These are phyloP conservation scores for Cladosporium sp. DNA, from an alignment of 2,329 filamentous ascomycete species.

Conservation along the genomic window DNA sequence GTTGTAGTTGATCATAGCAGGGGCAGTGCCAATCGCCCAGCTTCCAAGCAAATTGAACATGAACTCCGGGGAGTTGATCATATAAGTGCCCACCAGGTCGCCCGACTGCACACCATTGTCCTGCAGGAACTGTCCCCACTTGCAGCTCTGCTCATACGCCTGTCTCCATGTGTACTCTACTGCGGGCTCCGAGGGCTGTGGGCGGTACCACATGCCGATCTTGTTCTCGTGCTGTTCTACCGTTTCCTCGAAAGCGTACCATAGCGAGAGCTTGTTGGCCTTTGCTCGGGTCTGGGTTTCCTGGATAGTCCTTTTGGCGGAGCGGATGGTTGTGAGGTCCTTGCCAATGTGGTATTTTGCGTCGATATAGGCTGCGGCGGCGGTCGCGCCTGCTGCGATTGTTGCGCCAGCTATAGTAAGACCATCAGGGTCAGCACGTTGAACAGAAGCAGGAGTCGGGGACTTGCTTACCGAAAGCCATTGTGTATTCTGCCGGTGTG, in stretches of 20 bases:
- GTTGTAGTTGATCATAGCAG: conserved; percentile 43
- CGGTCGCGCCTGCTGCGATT: conserved; percentile 20
- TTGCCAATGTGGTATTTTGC: conserved; percentile 68
- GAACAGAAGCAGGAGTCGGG: background rate
- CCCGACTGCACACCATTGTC: conserved; percentile 37
- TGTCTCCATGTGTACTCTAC: conserved; percentile 59
- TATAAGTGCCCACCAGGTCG: conserved; percentile 38
- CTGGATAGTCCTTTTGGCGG: conserved; percentile 45
- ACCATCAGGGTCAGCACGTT: background rate
- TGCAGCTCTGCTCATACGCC: conserved; percentile 57
- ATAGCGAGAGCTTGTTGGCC: conserved; percentile 60
- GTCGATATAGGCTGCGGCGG: conserved; percentile 59
- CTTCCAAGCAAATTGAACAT: conserved; percentile 36
- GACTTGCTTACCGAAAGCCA: conserved; percentile 17
- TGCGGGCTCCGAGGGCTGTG: conserved; percentile 43
- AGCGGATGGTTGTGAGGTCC: conserved; percentile 57
- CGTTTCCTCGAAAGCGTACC: conserved; percentile 61
- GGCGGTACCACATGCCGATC: conserved; percentile 68
- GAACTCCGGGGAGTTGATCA: conserved; percentile 42
- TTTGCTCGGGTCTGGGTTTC: conserved; percentile 42
- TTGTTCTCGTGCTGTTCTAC: conserved; percentile 46
- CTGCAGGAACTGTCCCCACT: conserved; percentile 65
- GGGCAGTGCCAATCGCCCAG: conserved; percentile 38
- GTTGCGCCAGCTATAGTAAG: conserved; percentile 12
- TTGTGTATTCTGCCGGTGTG: conserved; percentile 6